Evolutionary conservation across 2,329 filamentous ascomycete genomes (phyloP), one percentile per base, ranked within the genome.

Genomic region (Trichoderma semiorbis): DNA sequence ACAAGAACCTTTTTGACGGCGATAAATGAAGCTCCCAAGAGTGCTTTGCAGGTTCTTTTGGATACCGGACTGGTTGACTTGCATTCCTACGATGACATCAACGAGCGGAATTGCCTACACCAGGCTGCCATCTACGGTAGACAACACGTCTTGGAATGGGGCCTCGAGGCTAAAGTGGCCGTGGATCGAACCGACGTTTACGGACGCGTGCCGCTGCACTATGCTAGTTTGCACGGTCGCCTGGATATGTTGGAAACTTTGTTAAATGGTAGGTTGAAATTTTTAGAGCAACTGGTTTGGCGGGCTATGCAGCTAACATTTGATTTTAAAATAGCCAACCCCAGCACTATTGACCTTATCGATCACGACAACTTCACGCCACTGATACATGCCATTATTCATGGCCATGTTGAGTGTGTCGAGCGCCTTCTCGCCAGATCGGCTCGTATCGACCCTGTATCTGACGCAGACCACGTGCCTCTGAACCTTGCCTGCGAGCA

Each of bases 301-400:
- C 11, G 16, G n/a, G 8, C 39, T 26, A 7, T 16, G 5, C 16
- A n/a, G 10, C 50, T 36, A 30, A 50, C 7, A 1, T 30, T 24
- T 12, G 10, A 14, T 11, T 14, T 32, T 39, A 6, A 47, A 61
- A 47, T 11, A 90, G 89, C 89, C 26, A 90, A 92, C 61, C 88
- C 90, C 5, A 85, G 89, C 24, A 97, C 94, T 0, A 92, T 98
- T 73, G 91, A 98, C 79, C 85, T 92, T 53, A 95, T 95, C 78
- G 96, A 99, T 78, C 93, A 98, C 78, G 95, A 99, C 83, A 98
- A 97, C 81, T 99, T 97, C 80, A 98, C 95, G 0, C 95, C 96
- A 1, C 84, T 99, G 60, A 96, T 99, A 71, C 96, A 98, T 81
- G 92, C 94, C 57, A 98, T 98, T 74, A 95, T 97, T 68, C 94